phyloP scores from a whole-genome alignment of 1,284 basidiomycete species.

The Cryptococcus wingfieldii region DNA sequence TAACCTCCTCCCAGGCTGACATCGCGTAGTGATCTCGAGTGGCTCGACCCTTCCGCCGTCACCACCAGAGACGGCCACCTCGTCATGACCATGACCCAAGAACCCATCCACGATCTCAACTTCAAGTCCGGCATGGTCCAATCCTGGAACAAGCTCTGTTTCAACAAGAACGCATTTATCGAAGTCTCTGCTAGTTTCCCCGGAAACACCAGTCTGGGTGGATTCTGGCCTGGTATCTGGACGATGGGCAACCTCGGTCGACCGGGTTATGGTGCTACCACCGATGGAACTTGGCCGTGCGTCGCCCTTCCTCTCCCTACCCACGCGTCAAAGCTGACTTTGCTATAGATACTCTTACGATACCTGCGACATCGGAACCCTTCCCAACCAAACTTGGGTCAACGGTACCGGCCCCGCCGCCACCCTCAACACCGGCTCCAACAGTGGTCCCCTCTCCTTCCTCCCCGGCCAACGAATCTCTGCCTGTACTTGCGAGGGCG shows the following conservation, averaged over 20 bases:
- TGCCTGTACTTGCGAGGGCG: slow-evolving; percentile 53
- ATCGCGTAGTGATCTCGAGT: slow-evolving; percentile 41
- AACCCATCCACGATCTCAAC: slow-evolving; percentile 65
- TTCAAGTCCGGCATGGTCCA: slow-evolving; percentile 60
- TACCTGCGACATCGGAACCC: slow-evolving; percentile 38
- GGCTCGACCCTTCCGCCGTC: slow-evolving; percentile 70
- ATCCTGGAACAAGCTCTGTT: slow-evolving; percentile 52
- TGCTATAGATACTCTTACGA: slow-evolving; percentile 38
- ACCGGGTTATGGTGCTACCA: slow-evolving; percentile 57
- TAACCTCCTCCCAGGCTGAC: too few species aligned
- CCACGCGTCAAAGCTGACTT: background rate
- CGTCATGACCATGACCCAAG: slow-evolving; percentile 67
- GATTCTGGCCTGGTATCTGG: slow-evolving; percentile 53
- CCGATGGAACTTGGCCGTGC: slow-evolving; percentile 61
- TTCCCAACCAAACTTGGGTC: slow-evolving; percentile 45
- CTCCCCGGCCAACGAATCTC: slow-evolving; percentile 54
- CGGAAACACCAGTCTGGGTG: slow-evolving; percentile 38
- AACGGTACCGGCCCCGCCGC: slow-evolving; percentile 43
- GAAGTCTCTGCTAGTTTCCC: slow-evolving; percentile 42
- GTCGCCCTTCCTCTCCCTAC: slow-evolving; percentile 9
- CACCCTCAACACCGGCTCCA: slow-evolving; percentile 38
- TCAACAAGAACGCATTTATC: slow-evolving; percentile 43
- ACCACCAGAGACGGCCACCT: slow-evolving; percentile 75
- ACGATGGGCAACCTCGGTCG: slow-evolving; percentile 50
- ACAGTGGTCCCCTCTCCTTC: slow-evolving; percentile 36